These are phyloP conservation scores for Tillandsia fasciculata DNA, from an alignment of 176 grass and related monocot genomes.

Conservation along the genomic window DNA sequence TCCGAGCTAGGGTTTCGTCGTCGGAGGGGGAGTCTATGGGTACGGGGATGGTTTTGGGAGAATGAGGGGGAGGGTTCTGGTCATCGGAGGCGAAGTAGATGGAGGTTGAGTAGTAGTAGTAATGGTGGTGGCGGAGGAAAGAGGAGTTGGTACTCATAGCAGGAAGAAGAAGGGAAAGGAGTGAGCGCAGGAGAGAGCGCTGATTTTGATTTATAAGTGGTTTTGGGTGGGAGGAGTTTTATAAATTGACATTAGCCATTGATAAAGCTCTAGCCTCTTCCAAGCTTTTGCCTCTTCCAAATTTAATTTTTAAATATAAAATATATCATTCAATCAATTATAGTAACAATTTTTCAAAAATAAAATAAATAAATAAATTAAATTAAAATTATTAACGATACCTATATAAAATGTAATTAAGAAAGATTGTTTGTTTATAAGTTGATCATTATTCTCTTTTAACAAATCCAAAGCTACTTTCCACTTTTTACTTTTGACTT, in stretches of 20 bases:
- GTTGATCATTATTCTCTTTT: too few species aligned
- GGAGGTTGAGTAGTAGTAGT: slow-evolving; percentile 26
- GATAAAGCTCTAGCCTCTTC: not conserved
- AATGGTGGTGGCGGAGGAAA: slow-evolving; percentile 14
- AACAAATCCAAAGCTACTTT: too few species aligned
- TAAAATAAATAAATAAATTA: too few species aligned
- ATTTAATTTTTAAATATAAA: too few species aligned
- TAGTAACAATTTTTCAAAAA: too few species aligned
- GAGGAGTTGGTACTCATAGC: slow-evolving; percentile 6
- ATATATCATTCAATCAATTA: too few species aligned
- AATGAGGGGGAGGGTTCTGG: slow-evolving; percentile 1
- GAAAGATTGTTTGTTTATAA: too few species aligned
- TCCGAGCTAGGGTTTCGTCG: not conserved
- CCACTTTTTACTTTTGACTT: too few species aligned
- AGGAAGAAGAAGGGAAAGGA: not conserved
- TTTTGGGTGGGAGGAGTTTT: not conserved
- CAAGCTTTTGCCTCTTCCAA: too few species aligned
- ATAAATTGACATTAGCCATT: not conserved
- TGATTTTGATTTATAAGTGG: not conserved
- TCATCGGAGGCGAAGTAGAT: slow-evolving; percentile 33
- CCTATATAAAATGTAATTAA: too few species aligned
- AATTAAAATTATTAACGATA: too few species aligned
- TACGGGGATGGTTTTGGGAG: slow-evolving; percentile 30
- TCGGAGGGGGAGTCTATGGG: slow-evolving; percentile 23
- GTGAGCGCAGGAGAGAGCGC: not conserved